phyloP scores from a whole-genome alignment of 2,329 filamentous ascomycete species.

The Fusarium siculi region DNA sequence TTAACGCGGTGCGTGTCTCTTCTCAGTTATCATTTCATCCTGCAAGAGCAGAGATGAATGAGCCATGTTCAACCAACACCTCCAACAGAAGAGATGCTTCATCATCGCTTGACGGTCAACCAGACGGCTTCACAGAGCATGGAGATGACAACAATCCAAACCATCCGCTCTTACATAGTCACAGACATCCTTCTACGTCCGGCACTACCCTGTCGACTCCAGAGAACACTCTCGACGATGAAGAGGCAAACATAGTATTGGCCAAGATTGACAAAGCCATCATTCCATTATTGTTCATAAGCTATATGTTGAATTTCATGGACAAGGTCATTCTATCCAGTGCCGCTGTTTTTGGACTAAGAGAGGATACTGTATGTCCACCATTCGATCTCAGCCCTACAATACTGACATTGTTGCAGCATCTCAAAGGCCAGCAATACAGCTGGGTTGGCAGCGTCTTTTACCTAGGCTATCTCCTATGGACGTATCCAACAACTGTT shows the following conservation, averaged over 20 bases:
- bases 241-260: conserved; percentile 53
- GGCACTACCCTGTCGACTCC: neutral
- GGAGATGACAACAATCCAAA: neutral
- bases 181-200: neutral
- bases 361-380: conserved; percentile 55
- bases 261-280: conserved; percentile 66
- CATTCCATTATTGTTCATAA: conserved; percentile 66
- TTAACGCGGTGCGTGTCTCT: accelerated
- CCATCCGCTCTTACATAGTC: conserved; percentile 16
- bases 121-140: neutral
- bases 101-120: neutral
- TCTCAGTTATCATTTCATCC: no score
- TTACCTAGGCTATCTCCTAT: conserved; percentile 59
- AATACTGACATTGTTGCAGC: conserved; percentile 11
- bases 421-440: conserved; percentile 61
- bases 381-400: no score
- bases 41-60: neutral
- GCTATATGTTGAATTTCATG: conserved; percentile 70
- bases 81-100: neutral
- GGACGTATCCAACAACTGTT: conserved; percentile 61
- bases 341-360: conserved; percentile 66
- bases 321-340: conserved; percentile 68
- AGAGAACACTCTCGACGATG: neutral
- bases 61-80: neutral
- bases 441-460: conserved; percentile 67